A percentile compares a stretch with the other conserved stretches of the same genome.
These are phyloP conservation scores for Exsudoporus frostii DNA, from an alignment of 768 basidiomycete species.

Conservation along the genomic window DNA sequence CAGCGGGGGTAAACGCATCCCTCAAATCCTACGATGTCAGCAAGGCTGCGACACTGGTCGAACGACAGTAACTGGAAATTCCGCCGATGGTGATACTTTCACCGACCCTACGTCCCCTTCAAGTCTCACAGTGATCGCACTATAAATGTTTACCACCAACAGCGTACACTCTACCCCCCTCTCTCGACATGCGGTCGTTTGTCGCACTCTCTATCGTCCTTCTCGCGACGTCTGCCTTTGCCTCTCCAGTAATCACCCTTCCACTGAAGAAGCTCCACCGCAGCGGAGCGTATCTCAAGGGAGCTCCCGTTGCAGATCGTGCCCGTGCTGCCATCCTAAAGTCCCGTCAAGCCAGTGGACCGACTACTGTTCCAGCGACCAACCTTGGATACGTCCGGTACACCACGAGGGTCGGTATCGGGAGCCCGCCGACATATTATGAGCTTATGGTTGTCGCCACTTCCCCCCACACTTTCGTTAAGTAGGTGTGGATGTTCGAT, in stretches of 20 bases:
- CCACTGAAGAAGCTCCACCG: conserved; percentile 14
- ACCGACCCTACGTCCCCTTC: background rate
- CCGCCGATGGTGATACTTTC: too few relatives aligned
- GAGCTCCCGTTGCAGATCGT: conserved; percentile 17
- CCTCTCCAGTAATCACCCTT: conserved; percentile 3
- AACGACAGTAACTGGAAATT: too few relatives aligned
- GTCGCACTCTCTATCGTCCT: background rate
- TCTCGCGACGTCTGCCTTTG: conserved; percentile 5
- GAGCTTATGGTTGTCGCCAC: conserved; percentile 33
- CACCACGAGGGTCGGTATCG: conserved; percentile 23
- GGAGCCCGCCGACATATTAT: conserved; percentile 26
- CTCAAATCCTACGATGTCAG: too few relatives aligned
- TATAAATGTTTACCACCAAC: background rate
- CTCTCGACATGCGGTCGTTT: conserved; percentile 13
- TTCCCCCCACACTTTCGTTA: conserved; percentile 32
- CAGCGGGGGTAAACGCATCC: too few relatives aligned
- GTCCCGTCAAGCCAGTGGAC: background rate
- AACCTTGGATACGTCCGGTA: conserved; percentile 21
- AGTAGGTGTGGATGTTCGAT: background rate
- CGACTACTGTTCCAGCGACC: conserved; percentile 17
- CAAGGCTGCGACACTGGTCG: too few relatives aligned
- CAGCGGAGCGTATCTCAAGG: conserved; percentile 15
- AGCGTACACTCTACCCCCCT: background rate
- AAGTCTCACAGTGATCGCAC: background rate
- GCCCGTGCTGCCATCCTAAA: conserved; percentile 13